Conservation (phyloP, 306 rosid species). For the Ziziphus jujuba region DNA sequence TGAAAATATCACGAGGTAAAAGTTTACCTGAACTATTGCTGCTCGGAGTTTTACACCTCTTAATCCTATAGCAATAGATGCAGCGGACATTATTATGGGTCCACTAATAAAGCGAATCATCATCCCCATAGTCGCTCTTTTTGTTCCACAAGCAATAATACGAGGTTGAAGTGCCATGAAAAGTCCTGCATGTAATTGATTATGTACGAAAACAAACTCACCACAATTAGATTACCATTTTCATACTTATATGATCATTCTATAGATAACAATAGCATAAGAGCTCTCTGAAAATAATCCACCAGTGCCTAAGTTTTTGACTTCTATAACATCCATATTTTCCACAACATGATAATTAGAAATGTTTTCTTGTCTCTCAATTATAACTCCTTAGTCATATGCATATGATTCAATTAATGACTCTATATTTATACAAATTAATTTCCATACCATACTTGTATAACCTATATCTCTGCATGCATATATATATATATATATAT, state of each 20-base stretch:
- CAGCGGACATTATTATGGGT: conserved; percentile 37
- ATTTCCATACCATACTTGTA: too few relatives aligned
- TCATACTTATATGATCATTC: neutral
- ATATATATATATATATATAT: too few relatives aligned
- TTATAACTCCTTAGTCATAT: too few relatives aligned
- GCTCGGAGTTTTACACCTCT: conserved; percentile 36
- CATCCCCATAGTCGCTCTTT: conserved; percentile 43
- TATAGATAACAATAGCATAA: neutral
- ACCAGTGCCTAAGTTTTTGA: neutral
- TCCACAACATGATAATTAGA: too few relatives aligned
- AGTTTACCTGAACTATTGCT: conserved; percentile 46
- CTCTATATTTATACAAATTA: too few relatives aligned
- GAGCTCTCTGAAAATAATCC: neutral
- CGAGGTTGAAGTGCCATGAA: conserved; percentile 48
- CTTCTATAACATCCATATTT: too few relatives aligned
- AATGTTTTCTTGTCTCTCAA: too few relatives aligned
- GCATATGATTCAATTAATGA: too few relatives aligned
- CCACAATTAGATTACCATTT: neutral
- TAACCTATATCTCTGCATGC: too few relatives aligned
- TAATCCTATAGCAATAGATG: conserved; percentile 33
- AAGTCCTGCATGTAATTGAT: conserved; percentile 25
- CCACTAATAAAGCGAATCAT: conserved; percentile 38
- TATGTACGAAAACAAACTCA: too few relatives aligned
- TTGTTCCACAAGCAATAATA: conserved; percentile 39
- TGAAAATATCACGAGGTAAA: too few relatives aligned